phyloP scores from a whole-genome alignment of 805 yeast genomes.

The Wickerhamomyces silvicola region DNA sequence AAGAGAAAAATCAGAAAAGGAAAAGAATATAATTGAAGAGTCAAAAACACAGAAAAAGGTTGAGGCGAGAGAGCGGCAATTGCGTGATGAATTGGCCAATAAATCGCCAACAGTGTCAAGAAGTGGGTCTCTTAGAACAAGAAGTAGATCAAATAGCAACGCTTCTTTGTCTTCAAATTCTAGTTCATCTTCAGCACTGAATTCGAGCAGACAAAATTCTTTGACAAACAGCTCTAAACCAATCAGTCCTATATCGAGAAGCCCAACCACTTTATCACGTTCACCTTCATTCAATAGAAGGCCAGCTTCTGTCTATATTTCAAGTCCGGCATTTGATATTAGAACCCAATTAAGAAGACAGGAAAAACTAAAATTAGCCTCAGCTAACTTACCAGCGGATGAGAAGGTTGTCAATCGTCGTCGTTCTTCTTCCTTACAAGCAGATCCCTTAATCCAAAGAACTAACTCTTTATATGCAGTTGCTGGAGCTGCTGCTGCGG shows the following conservation, averaged over 20 bases:
- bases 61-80: slow-evolving; percentile 14
- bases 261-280: slow-evolving; percentile 16
- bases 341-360: slow-evolving; percentile 22
- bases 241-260: too few species aligned
- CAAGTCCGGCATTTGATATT: slow-evolving; percentile 23
- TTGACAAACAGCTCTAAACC: slow-evolving; percentile 1
- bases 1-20: slow-evolving; percentile 9
- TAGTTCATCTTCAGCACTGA: slow-evolving; percentile 3
- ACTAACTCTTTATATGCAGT: slow-evolving; percentile 10
- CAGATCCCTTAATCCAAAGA: slow-evolving; percentile 1
- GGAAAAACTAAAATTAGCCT: slow-evolving; percentile 11
- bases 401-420: slow-evolving; percentile 5
- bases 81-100: slow-evolving; percentile 13
- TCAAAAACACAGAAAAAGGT: slow-evolving; percentile 7
- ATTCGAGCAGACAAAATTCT: slow-evolving; percentile 1
- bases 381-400: slow-evolving; percentile 8
- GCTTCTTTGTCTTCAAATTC: slow-evolving; percentile 14
- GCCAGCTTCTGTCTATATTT: slow-evolving; percentile 17
- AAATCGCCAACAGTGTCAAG: slow-evolving; percentile 15
- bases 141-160: slow-evolving; percentile 14
- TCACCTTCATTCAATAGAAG: slow-evolving; percentile 17
- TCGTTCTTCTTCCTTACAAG: slow-evolving; percentile 11
- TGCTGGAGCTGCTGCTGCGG: too few species aligned
- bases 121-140: slow-evolving; percentile 6
- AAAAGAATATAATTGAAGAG: slow-evolving; percentile 9